Base-by-base conservation (phyloP, 768 basidiomycete genomes). In the Fistulinella prunicolor region DNA sequence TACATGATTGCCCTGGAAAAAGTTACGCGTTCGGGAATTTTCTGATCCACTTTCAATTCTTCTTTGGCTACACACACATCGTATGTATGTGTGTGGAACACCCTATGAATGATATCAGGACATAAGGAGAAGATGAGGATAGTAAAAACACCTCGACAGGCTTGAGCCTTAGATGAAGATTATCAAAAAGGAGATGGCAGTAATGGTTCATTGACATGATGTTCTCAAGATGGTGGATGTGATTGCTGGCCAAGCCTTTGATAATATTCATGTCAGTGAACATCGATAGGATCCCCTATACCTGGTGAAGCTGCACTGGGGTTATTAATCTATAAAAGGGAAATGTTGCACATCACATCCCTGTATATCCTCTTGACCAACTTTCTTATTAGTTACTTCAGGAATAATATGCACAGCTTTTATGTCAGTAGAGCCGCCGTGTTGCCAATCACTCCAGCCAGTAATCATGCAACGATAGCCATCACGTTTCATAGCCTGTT, bases 391-490 rank as follows among this genome's bases (percentile, higher is more conserved):
- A n/a, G n/a, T n/a, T n/a, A n/a, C n/a, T n/a, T n/a, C n/a, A 17
- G 41, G 52, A 3, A 53, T 53, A n/a, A 50, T 45, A 36, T 53
- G 44, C 1, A 21, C 35, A 0, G 36, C 8, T 5, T 39, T n/a
- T n/a, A n/a, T n/a, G n/a, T n/a, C n/a, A n/a, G 6, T 7, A 35
- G 16, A 1, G 12, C 46, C 50, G 32, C 8, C 19, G 13, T 9
- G 13, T 13, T 39, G 23, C 12, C 17, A 14, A 17, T 51, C 37
- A 12, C 14, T 20, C 16, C 1, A 2, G 23, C 34, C 38, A 4
- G 38, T 47, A 4, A 54, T 1, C 37, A 46, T 9, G 41, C 49
- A 54, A n/a, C 22, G 0, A 28, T 35, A 2, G 13, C 36, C 3
- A 21, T 54, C 50, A 32, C 42, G 42, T 4, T 3, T 1, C 42